phyloP scores from a whole-genome alignment of 1,284 basidiomycete genomes.

The Cryptococcus sp. region DNA sequence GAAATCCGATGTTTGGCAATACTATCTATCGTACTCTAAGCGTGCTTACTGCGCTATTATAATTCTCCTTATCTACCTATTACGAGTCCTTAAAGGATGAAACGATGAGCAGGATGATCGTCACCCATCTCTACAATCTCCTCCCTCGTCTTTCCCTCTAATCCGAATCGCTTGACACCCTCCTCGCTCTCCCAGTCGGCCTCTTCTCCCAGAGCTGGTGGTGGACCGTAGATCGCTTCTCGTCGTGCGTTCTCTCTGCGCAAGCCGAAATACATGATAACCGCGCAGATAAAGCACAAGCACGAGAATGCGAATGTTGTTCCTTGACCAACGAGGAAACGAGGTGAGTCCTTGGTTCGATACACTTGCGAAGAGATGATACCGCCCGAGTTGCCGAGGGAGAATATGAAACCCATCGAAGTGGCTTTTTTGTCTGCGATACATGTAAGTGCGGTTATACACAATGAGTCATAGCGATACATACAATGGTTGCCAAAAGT shows the following conservation, averaged over 20 bases:
- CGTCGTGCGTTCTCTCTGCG: conserved; percentile 50
- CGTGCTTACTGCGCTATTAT: no score
- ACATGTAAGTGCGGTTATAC: not conserved
- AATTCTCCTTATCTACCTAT: no score
- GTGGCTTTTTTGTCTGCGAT: conserved; percentile 48
- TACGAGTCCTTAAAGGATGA: conserved; percentile 28
- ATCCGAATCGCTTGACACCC: conserved; percentile 47
- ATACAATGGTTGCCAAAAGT: conserved; percentile 50
- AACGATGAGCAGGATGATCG: conserved; percentile 49
- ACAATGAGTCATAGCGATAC: conserved; percentile 9
- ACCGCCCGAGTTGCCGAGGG: conserved; percentile 55
- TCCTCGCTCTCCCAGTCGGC: conserved; percentile 51
- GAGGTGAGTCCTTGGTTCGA: conserved; percentile 41
- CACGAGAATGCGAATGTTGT: conserved; percentile 49
- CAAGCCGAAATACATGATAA: conserved; percentile 45
- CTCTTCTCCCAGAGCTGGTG: conserved; percentile 63
- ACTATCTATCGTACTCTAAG: not conserved
- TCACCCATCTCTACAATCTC: conserved; percentile 56
- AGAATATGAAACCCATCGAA: conserved; percentile 56
- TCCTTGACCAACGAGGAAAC: conserved; percentile 50
- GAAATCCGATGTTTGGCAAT: not conserved
- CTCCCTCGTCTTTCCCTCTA: conserved; percentile 49
- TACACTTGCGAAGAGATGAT: conserved; percentile 55
- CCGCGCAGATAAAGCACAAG: conserved; percentile 42
- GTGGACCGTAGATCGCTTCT: conserved; percentile 46